Conservation (phyloP, 257 asterid species). For the Craterostigma plantagineum region DNA sequence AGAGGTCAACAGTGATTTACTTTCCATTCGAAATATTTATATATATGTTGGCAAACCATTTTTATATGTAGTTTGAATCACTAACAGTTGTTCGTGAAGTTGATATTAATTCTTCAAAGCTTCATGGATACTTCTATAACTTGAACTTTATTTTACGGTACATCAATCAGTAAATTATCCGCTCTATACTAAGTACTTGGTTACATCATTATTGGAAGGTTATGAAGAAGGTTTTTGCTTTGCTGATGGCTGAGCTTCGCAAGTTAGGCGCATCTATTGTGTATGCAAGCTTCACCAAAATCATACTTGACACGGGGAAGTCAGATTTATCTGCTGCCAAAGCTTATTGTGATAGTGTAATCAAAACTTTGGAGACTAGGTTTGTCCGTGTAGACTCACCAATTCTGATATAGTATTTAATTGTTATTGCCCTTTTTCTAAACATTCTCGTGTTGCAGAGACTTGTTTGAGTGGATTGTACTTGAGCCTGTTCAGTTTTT, state of each 20-base stretch:
- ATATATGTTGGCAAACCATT: too few relatives aligned
- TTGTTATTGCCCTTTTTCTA: conserved; percentile 11
- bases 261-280: conserved; percentile 76
- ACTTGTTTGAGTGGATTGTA: conserved; percentile 90
- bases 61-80: too few relatives aligned
- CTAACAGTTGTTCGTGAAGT: too few relatives aligned
- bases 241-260: conserved; percentile 87
- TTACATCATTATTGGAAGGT: conserved; percentile 30
- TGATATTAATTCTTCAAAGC: too few relatives aligned
- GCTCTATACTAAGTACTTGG: neutral
- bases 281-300: conserved; percentile 73
- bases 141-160: too few relatives aligned
- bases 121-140: too few relatives aligned
- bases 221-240: conserved; percentile 86
- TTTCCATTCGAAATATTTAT: too few relatives aligned
- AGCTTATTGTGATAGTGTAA: conserved; percentile 85
- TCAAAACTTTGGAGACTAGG: conserved; percentile 73
- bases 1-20: too few relatives aligned
- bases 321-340: conserved; percentile 73
- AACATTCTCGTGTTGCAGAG: conserved; percentile 29
- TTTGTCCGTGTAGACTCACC: conserved; percentile 10
- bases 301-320: conserved; percentile 81
- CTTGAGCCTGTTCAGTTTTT: conserved; percentile 86
- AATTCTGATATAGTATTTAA: neutral
- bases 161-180: too few relatives aligned